These are phyloP conservation scores for Colletotrichum sp. DNA, from an alignment of 2,329 filamentous ascomycete genomes.

Conservation along the genomic window DNA sequence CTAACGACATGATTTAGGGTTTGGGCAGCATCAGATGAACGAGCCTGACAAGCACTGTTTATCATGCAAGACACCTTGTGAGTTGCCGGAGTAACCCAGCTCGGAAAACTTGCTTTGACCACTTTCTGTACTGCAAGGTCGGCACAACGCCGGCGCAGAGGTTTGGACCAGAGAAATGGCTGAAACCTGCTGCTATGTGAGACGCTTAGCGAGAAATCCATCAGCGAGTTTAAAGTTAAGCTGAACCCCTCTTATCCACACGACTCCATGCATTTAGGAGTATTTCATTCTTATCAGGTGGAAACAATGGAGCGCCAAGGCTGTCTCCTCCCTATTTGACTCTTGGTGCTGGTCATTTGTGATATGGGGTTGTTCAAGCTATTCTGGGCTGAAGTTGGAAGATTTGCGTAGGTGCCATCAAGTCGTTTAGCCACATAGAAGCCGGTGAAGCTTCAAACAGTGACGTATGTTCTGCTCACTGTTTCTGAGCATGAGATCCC, in stretches of 20 bases:
- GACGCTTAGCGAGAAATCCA: background rate
- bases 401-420: background rate
- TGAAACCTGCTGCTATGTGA: background rate
- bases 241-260: background rate
- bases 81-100: background rate
- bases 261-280: background rate
- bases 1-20: background rate
- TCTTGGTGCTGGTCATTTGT: background rate
- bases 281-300: background rate
- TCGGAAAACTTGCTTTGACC: background rate
- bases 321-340: background rate
- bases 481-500: background rate
- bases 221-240: background rate
- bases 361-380: background rate
- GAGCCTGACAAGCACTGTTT: background rate
- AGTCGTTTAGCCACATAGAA: accelerated
- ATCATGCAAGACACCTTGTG: background rate
- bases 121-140: background rate
- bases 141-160: background rate
- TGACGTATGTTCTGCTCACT: background rate
- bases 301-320: background rate
- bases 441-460: background rate
- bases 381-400: background rate
- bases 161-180: background rate
- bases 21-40: conserved; percentile 9